Conservation (phyloP, 1,139 yeast species). For the Yueomyces sp. region DNA sequence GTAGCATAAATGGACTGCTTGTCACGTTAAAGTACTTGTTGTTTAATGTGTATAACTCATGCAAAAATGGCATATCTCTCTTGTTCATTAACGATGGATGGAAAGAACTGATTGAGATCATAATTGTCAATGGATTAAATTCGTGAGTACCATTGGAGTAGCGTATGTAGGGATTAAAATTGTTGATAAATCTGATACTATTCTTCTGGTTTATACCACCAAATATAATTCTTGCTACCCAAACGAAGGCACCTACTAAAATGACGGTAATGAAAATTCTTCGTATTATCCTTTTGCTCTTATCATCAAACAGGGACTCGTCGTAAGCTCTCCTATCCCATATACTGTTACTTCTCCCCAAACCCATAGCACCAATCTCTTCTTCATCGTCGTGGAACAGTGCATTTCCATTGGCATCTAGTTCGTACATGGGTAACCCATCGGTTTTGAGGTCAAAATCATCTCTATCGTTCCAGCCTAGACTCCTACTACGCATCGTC, state of each 20-base stretch:
- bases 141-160: constrained; percentile 58
- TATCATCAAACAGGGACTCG: too few relatives aligned
- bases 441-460: constrained; percentile 1
- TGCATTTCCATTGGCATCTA: constrained; percentile 10
- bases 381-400: constrained; percentile 5
- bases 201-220: not conserved
- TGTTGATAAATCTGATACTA: not conserved
- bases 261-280: too few relatives aligned
- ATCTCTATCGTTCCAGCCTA: too few relatives aligned
- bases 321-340: too few relatives aligned
- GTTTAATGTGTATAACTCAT: constrained; percentile 23
- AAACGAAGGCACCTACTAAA: too few relatives aligned
- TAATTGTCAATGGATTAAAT: constrained; percentile 65
- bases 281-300: too few relatives aligned
- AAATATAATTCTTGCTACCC: too few relatives aligned
- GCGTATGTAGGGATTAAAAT: constrained; percentile 19
- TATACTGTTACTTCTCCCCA: too few relatives aligned
- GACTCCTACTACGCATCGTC: too few relatives aligned
- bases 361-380: not conserved
- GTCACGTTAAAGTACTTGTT: constrained; percentile 43
- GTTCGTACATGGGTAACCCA: constrained; percentile 22
- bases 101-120: constrained; percentile 76
- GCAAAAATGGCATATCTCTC: constrained; percentile 57
- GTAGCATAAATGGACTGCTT: constrained; percentile 57
- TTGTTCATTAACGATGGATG: constrained; percentile 79